Percentiles rank a stretch among this genome's conserved stretches.
Conservation (phyloP, 1,139 yeast genomes). For the Hemisphaericaspora subhashii region DNA sequence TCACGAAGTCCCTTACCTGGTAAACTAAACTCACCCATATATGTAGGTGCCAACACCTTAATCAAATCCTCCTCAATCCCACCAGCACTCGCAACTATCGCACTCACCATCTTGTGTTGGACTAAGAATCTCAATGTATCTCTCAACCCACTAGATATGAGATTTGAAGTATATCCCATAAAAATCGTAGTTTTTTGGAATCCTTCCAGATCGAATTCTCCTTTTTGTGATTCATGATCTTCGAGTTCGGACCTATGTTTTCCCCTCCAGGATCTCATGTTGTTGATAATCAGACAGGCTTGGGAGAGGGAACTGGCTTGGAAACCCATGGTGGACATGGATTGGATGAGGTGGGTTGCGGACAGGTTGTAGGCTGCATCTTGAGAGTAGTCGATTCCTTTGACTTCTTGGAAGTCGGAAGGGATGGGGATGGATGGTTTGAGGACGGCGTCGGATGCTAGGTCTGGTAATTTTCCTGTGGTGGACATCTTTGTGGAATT, state of each 20-base stretch:
- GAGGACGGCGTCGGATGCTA: conserved; percentile 86
- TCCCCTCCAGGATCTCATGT: conserved; percentile 94
- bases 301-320: conserved; percentile 85
- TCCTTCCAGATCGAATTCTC: conserved; percentile 78
- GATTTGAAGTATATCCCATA: conserved; percentile 95
- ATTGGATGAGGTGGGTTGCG: conserved; percentile 72
- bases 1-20: conserved; percentile 83
- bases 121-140: conserved; percentile 87
- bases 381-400: conserved; percentile 85
- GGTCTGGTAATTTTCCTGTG: conserved; percentile 45
- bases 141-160: conserved; percentile 91
- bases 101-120: conserved; percentile 91
- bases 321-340: conserved; percentile 97
- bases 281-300: conserved; percentile 88
- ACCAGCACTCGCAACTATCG: conserved; percentile 94
- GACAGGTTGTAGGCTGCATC: conserved; percentile 67
- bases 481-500: conserved; percentile 7
- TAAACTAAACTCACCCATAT: conserved; percentile 83
- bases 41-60: conserved; percentile 94
- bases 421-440: conserved; percentile 87
- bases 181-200: conserved; percentile 86
- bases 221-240: conserved; percentile 70
- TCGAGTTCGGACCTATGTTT: conserved; percentile 61
- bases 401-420: conserved; percentile 69
- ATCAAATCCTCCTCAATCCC: conserved; percentile 97